Evolutionary conservation across 257 asterid species (phyloP).

Genomic region (Solanum neorickii): DNA sequence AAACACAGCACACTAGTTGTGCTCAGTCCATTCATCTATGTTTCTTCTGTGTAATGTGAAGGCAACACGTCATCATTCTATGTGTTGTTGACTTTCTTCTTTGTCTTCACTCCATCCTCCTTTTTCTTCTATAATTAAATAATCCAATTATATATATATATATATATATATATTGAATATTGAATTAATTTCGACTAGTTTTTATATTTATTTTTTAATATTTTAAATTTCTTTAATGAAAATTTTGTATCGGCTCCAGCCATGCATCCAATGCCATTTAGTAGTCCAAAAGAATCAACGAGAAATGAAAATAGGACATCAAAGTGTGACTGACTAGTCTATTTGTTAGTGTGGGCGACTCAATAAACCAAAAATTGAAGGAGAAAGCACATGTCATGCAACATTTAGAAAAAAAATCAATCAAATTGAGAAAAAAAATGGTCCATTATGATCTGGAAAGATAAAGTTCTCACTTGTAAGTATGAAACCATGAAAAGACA

Average conservation of each 20-base stretch:
- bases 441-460: not conserved
- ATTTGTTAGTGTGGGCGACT: not conserved
- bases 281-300: not conserved
- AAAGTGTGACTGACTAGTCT: not conserved
- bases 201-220: no score
- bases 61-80: not conserved
- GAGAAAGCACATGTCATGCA: not conserved
- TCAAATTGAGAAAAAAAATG: not conserved
- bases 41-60: not conserved
- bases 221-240: no score
- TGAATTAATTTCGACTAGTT: no score
- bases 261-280: not conserved
- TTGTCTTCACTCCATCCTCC: not conserved
- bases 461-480: not conserved
- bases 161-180: no score
- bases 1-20: not conserved
- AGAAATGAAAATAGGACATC: not conserved
- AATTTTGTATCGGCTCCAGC: not conserved
- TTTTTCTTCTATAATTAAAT: not conserved
- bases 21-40: not conserved
- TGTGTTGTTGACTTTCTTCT: not conserved
- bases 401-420: not conserved
- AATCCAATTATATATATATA: not conserved
- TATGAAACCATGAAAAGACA: not conserved
- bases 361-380: not conserved